Evolutionary conservation across 257 asterid species (phyloP), one percentile per base, ranked within the genome.

Genomic region (Striga asiatica): DNA sequence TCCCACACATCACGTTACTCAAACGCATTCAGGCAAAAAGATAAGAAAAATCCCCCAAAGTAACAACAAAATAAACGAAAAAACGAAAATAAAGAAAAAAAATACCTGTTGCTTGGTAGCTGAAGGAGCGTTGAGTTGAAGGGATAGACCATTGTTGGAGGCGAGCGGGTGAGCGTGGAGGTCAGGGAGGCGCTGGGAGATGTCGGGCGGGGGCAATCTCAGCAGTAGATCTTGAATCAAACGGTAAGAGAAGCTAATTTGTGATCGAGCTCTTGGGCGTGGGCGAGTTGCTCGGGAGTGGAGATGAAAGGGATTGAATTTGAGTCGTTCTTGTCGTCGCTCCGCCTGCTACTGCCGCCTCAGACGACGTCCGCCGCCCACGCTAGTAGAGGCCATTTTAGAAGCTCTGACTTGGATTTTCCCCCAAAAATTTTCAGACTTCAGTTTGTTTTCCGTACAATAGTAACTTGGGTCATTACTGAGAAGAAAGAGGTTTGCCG

Each of bases 291-390:
- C 29, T 92, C 88, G 5, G 89, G 83, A 1, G 97, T 84, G 66
- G 88, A 81, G 50, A 84, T 80, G 43, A 88, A 63, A 32, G 97
- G 94, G 61, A 88, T 82, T 6, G 86, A 88, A 71, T 69, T 48
- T 8, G 78, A 81, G 43, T 74, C 74, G 51, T 74, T 72, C 10
- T 79, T 94, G 6, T 65, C 88, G 66, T 70, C 78, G 60, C 73
- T 72, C 55, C 70, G 55, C 32, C 75, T 80, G 5, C 76, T 70
- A 28, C 77, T 84, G 5, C 81, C 81, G 56, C 87, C 75, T 42
- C 95, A 93, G 28, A 92, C 97, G 60, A 92, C 99, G 67, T 88
- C 98, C 50, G 98, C 93, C 64, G 98, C 99, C 99, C 99, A 92
- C 11, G 97, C 94, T 31, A 92, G 79, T 50, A 92, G 72, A n/a